Evolutionary conservation across 345 rosid species (phyloP), one percentile per base, ranked within the genome.

Genomic region (Citrus inodora): DNA sequence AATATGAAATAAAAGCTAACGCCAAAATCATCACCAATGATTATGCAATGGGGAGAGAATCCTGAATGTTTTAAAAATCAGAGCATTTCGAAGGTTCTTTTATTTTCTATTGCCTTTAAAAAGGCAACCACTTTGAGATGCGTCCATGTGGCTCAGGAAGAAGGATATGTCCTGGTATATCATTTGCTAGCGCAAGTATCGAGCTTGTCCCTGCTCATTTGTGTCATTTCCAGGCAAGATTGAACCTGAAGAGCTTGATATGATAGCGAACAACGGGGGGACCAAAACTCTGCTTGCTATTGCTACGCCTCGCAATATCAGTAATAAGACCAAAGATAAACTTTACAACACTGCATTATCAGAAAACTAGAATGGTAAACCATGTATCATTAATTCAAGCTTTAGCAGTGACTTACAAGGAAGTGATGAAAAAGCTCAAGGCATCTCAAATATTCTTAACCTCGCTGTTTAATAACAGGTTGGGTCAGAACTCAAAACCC

Each of bases 31-130:
- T 80, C 28, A 53, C 67, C 16, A 77, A 83, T 59, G 56, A 37
- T 19, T 80, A 80, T 80, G 82, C 82, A 17, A 78, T 83, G 22
- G 78, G 67, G 35, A 74, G 81, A 35, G 83, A 80, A 70, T 32
- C 69, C 81, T 55, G 67, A 71, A n/a, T 10, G 56, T 40, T 71
- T 51, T 6, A 48, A 61, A 6, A 61, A 4, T 38, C 79, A 24
- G 70, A 46, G 25, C 69, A 79, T 56, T 74, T 80, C 25, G 22
- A 10, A n/a, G 14, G 65, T 30, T 27, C 68, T 64, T 61, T 78
- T 7, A 10, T 30, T 27, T 63, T 61, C 84, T 10, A 7, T 67
- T 2, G 74, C 73, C 24, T 79, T 72, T 10, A 75, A 35, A 48
- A 48, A 3, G 75, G 82, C 6, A 63, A 55, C 38, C 27, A 59